Evolutionary conservation across 768 basidiomycete genomes (phyloP).

Genomic region (Mycena haematopus): DNA sequence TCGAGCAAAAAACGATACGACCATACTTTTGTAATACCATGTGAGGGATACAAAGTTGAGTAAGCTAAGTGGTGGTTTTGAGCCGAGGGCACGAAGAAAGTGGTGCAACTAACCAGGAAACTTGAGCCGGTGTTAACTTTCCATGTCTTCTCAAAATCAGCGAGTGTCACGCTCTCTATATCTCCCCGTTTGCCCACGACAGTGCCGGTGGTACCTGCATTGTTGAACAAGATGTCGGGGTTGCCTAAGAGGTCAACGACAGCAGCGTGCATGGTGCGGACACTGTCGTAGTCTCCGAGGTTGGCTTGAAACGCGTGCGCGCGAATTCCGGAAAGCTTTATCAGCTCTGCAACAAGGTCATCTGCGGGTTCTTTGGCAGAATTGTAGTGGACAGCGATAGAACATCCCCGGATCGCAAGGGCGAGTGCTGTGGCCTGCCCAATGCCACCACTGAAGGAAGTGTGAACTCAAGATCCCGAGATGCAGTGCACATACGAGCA

Average conservation of each 20-base stretch:
- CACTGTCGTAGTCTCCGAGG: conserved; percentile 50
- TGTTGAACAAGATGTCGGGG: conserved; percentile 59
- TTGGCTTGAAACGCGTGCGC: conserved; percentile 56
- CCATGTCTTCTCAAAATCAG: conserved; percentile 45
- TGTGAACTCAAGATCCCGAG: not conserved
- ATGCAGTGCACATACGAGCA: conserved; percentile 39
- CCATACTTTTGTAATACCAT: conserved; percentile 58
- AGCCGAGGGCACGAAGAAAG: not conserved
- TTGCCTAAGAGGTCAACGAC: conserved; percentile 53
- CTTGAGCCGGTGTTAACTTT: conserved; percentile 53
- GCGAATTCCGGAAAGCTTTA: conserved; percentile 39
- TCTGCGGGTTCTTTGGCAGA: conserved; percentile 44
- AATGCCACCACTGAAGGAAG: conserved; percentile 54
- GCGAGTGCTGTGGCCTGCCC: conserved; percentile 55
- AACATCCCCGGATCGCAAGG: conserved; percentile 51
- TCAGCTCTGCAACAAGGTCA: conserved; percentile 46
- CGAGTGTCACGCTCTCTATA: conserved; percentile 40
- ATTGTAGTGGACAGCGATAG: conserved; percentile 60
- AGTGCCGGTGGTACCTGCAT: conserved; percentile 51
- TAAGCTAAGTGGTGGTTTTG: conserved; percentile 42
- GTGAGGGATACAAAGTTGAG: conserved; percentile 55
- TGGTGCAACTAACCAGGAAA: conserved; percentile 44
- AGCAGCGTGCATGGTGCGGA: conserved; percentile 48
- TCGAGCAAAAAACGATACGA: conserved; percentile 58
- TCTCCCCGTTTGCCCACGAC: conserved; percentile 52